A percentile compares a stretch with the other conserved stretches of the same genome.
These are phyloP conservation scores for Sarocladium kiliense DNA, from an alignment of 2,329 filamentous ascomycete species.

Conservation along the genomic window DNA sequence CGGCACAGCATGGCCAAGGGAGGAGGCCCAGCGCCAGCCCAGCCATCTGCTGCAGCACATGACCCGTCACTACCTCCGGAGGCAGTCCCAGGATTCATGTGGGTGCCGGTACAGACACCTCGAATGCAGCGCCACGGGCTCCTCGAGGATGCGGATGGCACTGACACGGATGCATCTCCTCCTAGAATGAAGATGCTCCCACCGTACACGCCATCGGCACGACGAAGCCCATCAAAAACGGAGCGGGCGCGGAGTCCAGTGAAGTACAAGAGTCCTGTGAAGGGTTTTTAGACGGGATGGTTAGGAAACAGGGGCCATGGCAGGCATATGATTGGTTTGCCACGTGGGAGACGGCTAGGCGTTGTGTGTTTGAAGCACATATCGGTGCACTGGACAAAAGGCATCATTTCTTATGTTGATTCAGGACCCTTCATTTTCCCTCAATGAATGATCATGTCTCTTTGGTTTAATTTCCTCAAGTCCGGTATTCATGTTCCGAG, in stretches of 20 bases:
- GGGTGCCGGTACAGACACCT: constrained; percentile 46
- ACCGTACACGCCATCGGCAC: constrained; percentile 39
- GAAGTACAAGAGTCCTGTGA: constrained; percentile 37
- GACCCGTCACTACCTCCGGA: constrained; percentile 22
- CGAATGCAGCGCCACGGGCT: constrained; percentile 36
- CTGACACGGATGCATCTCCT: constrained; percentile 48
- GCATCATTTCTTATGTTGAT: neutral
- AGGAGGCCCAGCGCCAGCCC: constrained; percentile 10
- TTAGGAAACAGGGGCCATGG: too few relatives aligned
- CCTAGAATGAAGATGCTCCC: constrained; percentile 35
- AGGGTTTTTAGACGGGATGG: constrained; percentile 23
- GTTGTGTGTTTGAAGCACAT: neutral
- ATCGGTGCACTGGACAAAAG: neutral
- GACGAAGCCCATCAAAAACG: constrained; percentile 44
- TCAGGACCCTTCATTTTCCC: too few relatives aligned
- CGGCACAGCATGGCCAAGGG: constrained; percentile 12
- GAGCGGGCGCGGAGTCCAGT: constrained; percentile 44
- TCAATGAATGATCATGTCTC: neutral
- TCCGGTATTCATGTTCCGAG: too few relatives aligned
- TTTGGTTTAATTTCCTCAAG: too few relatives aligned
- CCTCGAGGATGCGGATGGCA: constrained; percentile 33
- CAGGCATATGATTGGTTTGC: neutral
- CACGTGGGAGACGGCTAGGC: neutral
- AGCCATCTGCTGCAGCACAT: constrained; percentile 12
- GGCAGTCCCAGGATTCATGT: constrained; percentile 40